Conservation (phyloP, 345 rosid genomes). For the Brassica cretica region DNA sequence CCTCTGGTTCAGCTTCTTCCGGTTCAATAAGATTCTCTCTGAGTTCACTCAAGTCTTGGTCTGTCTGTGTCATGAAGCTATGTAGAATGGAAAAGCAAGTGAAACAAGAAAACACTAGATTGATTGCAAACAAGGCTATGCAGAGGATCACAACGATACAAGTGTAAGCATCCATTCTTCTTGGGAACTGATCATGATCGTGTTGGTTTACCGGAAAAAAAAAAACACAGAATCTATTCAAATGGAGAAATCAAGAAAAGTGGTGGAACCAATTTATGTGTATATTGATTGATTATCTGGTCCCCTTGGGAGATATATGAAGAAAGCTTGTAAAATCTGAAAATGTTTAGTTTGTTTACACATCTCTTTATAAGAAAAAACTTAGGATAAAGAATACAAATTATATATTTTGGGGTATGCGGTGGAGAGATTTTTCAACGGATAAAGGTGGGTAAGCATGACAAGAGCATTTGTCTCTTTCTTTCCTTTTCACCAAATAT, state of each 20-base stretch:
- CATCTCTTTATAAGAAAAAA: conserved; percentile 32
- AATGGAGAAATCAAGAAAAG: conserved; percentile 21
- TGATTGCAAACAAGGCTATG: conserved; percentile 31
- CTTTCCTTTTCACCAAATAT: conserved; percentile 27
- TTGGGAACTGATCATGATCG: conserved; percentile 30
- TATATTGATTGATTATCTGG: conserved; percentile 13
- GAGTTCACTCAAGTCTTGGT: conserved; percentile 25
- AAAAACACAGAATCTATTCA: conserved; percentile 16
- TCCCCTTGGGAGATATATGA: conserved; percentile 16
- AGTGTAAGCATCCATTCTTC: conserved; percentile 37
- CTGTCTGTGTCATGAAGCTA: conserved; percentile 21
- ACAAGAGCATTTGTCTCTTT: conserved; percentile 36
- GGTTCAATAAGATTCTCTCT: conserved; percentile 26
- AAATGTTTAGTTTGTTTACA: conserved; percentile 20
- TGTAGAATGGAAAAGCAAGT: conserved; percentile 36
- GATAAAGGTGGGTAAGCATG: conserved; percentile 42
- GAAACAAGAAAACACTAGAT: conserved; percentile 33
- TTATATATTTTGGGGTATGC: not conserved
- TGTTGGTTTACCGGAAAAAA: conserved; percentile 5
- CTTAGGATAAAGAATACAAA: not conserved
- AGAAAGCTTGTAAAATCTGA: conserved; percentile 30
- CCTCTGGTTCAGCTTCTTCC: conserved; percentile 31
- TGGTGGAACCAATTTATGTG: conserved; percentile 5
- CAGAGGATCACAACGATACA: conserved; percentile 33
- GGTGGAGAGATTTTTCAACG: conserved; percentile 32